Base-by-base conservation (phyloP, 1,284 basidiomycete species). In the Quambalaria eucalypti region DNA sequence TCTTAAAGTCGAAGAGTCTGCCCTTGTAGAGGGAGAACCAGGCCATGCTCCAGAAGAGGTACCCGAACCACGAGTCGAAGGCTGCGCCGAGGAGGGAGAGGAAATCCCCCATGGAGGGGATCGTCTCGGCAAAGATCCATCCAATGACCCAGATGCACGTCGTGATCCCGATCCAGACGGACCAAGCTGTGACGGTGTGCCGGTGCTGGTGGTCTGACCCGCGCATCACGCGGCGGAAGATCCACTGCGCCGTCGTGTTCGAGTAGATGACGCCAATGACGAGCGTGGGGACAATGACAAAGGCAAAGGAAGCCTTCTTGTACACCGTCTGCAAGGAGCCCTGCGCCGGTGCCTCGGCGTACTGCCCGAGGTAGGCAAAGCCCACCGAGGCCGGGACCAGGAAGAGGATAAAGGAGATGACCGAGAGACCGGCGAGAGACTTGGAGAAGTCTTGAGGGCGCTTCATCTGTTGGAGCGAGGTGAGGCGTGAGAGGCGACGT, bases 131-230 rank as follows among this genome's bases (percentile, higher is more conserved):
- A 55, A 85, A 81, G 53, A 85, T 66, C 68, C 82, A 85, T 1
- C 80, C 81, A 29, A 82, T 55, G 19, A 79, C 64, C 83, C 84
- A 85, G 7, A 81, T 79, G 19, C 68, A 69, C 21, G 79, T 77
- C 38, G 82, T 78, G 67, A 85, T 82, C 0, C 64, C 78, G 6
- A 78, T 69, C 84, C 84, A 85, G 0, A 76, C 66, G 0, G 71
- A 61, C 84, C 84, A 85, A 0, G 81, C 83, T 16, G 80, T 57
- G n/a, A 80, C 46, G 5, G 82, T 82, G 77, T 85, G 81, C 23
- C 54, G 52, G 57, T 68, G 62, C 25, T 52, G 50, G 40, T 68
- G 66, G 3, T 53, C 25, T 21, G 64, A 59, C 21, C 57, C 54
- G 48, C 50, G 28, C 52, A 69, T 54, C 30, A 69, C 54, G 10